Percentiles rank a stretch among this genome's conserved stretches.
These are phyloP conservation scores for Kitagawia praeruptora DNA, from an alignment of 129 eudicot genomes.

Conservation along the genomic window DNA sequence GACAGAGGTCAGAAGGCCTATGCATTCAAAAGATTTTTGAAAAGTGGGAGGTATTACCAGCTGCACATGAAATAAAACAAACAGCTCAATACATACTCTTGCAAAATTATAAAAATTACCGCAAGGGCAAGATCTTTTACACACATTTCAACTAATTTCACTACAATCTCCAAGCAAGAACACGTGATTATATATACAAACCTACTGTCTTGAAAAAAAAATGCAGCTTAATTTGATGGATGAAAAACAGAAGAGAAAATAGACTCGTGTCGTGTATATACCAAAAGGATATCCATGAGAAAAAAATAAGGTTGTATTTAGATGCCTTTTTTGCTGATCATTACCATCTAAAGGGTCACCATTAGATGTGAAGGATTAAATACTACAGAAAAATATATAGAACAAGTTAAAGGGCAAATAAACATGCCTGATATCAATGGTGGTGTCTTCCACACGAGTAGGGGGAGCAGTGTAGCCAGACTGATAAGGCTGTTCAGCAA, in stretches of 20 bases:
- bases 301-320: not conserved
- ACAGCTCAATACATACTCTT: not conserved
- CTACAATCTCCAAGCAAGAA: not conserved
- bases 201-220: not conserved
- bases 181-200: not conserved
- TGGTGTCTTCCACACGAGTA: conserved; percentile 44
- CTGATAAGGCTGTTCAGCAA: conserved; percentile 42
- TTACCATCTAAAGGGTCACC: not conserved
- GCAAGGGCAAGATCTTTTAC: not conserved
- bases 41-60: not conserved
- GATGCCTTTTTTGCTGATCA: not conserved
- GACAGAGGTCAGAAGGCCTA: not conserved
- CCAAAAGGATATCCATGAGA: not conserved
- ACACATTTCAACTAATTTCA: not conserved
- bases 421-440: conserved; percentile 66
- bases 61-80: not conserved
- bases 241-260: not conserved
- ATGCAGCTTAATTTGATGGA: not conserved
- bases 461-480: conserved; percentile 74
- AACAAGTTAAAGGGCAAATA: not conserved
- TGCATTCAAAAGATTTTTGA: not conserved
- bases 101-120: not conserved
- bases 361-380: not conserved
- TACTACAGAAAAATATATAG: not conserved
- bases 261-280: not conserved